These are phyloP conservation scores for Pleurotus pulmonarius DNA, from an alignment of 768 basidiomycete genomes.

Conservation along the genomic window DNA sequence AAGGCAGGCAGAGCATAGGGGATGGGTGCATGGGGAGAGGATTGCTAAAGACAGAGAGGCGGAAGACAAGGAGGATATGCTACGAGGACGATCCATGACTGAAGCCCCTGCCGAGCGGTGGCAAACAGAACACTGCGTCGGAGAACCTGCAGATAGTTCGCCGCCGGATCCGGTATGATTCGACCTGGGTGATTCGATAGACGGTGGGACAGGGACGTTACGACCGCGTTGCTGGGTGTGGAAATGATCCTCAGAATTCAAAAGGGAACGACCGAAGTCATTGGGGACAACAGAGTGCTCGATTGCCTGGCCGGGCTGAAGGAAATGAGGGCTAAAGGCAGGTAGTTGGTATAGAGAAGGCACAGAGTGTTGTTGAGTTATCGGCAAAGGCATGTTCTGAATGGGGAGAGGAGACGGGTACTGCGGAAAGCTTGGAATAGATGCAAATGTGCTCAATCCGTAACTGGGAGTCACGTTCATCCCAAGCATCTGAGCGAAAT, in stretches of 20 bases:
- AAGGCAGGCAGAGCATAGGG: slow-evolving; percentile 75
- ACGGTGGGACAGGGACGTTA: slow-evolving; percentile 10
- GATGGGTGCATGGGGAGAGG: slow-evolving; percentile 71
- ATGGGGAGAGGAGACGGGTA: slow-evolving; percentile 1
- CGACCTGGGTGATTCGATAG: slow-evolving; percentile 8
- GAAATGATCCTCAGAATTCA: slow-evolving; percentile 39
- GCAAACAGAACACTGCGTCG: slow-evolving; percentile 12
- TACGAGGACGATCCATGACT: slow-evolving; percentile 44
- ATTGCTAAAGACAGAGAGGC: slow-evolving; percentile 48
- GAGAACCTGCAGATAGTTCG: background rate
- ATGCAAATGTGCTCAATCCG: background rate
- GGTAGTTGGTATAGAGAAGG: background rate
- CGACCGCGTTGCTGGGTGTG: slow-evolving; percentile 25
- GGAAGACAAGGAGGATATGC: slow-evolving; percentile 34
- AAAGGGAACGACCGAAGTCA: background rate
- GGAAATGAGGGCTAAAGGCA: slow-evolving; percentile 1
- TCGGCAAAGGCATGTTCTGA: background rate
- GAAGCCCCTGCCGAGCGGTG: slow-evolving; percentile 7
- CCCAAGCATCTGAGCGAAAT: slow-evolving; percentile 1
- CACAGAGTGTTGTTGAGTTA: background rate
- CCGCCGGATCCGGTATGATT: background rate
- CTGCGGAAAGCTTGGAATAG: background rate
- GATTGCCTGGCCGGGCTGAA: background rate
- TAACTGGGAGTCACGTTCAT: background rate
- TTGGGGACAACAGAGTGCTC: background rate